phyloP scores from a whole-genome alignment of 768 basidiomycete species.

The Suillus placidus region DNA sequence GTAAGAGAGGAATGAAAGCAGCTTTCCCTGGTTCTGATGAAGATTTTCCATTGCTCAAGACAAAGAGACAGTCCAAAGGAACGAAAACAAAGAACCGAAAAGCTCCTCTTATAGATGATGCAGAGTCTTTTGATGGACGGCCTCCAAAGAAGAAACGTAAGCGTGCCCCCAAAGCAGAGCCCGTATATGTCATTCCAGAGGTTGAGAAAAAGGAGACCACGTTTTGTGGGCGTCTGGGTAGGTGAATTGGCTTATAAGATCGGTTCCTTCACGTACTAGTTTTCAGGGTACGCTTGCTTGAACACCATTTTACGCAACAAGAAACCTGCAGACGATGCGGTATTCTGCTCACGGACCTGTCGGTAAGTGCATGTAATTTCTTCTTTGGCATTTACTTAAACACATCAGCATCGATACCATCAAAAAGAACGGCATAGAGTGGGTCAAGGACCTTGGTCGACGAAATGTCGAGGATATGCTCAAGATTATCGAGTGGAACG shows the following conservation, averaged over 20 bases:
- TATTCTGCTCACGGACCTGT: slow-evolving; percentile 80
- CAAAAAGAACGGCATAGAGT: slow-evolving; percentile 77
- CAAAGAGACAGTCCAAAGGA: slow-evolving; percentile 1
- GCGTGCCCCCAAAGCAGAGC: slow-evolving; percentile 43
- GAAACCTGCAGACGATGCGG: slow-evolving; percentile 61
- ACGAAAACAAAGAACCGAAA: slow-evolving; percentile 12
- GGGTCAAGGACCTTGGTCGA: slow-evolving; percentile 78
- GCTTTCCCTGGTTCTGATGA: background rate
- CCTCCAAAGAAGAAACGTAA: slow-evolving; percentile 31
- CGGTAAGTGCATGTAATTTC: slow-evolving; percentile 39
- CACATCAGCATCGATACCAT: slow-evolving; percentile 68
- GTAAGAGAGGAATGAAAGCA: background rate
- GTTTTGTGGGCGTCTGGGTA: slow-evolving; percentile 68
- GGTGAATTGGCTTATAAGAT: slow-evolving; percentile 11
- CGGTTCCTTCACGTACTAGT: slow-evolving; percentile 8
- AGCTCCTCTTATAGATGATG: slow-evolving; percentile 15
- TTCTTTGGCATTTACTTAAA: slow-evolving; percentile 7
- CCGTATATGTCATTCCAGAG: slow-evolving; percentile 69
- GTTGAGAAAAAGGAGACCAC: slow-evolving; percentile 67
- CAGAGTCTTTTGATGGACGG: slow-evolving; percentile 4
- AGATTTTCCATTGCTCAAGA: background rate
- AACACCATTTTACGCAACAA: slow-evolving; percentile 78
- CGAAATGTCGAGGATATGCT: slow-evolving; percentile 75
- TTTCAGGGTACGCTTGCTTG: slow-evolving; percentile 74
- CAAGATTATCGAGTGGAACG: slow-evolving; percentile 89